phyloP scores from a whole-genome alignment of 495 filamentous ascomycete genomes.

The Penicillium desertorum region DNA sequence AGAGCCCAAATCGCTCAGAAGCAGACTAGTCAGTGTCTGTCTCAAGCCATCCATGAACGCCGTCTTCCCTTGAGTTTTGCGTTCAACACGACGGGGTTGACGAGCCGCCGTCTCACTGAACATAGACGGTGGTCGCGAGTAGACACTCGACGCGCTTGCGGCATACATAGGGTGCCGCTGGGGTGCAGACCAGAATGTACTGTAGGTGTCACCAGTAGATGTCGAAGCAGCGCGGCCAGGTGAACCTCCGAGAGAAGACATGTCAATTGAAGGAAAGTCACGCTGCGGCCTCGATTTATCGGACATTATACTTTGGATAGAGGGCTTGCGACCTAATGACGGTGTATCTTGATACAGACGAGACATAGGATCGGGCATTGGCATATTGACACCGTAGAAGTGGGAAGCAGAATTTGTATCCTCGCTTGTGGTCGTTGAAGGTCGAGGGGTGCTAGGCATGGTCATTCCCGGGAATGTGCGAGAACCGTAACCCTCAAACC shows the following conservation, averaged over 20 bases:
- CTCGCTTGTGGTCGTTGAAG: slow-evolving; percentile 57
- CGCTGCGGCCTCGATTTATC: slow-evolving; percentile 59
- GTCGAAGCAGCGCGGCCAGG: slow-evolving; percentile 49
- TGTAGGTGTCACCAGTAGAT: slow-evolving; percentile 71
- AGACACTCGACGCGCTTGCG: slow-evolving; percentile 56
- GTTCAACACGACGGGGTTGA: slow-evolving; percentile 38
- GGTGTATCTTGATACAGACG: slow-evolving; percentile 37
- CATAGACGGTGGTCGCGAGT: slow-evolving; percentile 49
- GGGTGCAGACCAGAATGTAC: slow-evolving; percentile 87
- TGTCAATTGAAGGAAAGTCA: slow-evolving; percentile 49
- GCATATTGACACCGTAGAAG: slow-evolving; percentile 30
- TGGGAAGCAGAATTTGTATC: slow-evolving; percentile 38
- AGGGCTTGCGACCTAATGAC: slow-evolving; percentile 44
- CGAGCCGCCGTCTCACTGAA: slow-evolving; percentile 40
- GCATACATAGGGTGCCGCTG: slow-evolving; percentile 61
- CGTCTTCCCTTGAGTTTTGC: slow-evolving; percentile 50
- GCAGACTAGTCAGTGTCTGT: slow-evolving; percentile 76
- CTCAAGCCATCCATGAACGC: slow-evolving; percentile 74
- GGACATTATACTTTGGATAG: slow-evolving; percentile 66
- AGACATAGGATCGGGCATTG: slow-evolving; percentile 45
- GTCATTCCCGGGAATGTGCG: slow-evolving; percentile 48
- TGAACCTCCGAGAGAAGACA: slow-evolving; percentile 59
- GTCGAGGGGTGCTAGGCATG: slow-evolving; percentile 37
- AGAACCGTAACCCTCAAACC: slow-evolving; percentile 64
- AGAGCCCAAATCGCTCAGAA: slow-evolving; percentile 86